Evolutionary conservation across 1,284 basidiomycete genomes (phyloP), one percentile per base, ranked within the genome.

Genomic region (Tausonia pullulans): DNA sequence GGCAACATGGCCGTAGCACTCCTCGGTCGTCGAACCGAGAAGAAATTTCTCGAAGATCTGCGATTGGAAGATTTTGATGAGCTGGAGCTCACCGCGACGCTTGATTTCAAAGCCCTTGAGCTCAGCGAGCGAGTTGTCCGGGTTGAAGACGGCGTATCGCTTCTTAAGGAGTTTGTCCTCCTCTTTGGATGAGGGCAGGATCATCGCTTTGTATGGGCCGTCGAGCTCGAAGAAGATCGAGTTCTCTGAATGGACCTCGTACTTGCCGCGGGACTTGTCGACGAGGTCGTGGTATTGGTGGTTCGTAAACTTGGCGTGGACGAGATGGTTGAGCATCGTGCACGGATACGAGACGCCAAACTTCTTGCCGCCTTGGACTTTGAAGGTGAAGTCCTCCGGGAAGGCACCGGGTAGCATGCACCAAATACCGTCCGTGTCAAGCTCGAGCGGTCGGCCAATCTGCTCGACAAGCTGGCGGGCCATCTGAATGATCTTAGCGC

Each of bases 151-250:
- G 4, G 96, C 96, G 71, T 98, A 99, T 58, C 96, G 89, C 76
- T 99, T 99, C 81, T 99, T 99, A 72, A 99, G 79, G 68, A 99
- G 76, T 74, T 98, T 99, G 77, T 98, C 96, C 76, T 99, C 96
- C 77, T 99, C 96, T 73, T 99, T 99, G 3, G 95, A 98, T 6
- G 93, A 96, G 2, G 96, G 96, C 43, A 99, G 82, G 71, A 98
- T 98, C 96, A 99, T 99, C 6, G 96, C 96, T 70, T 86, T 90
- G 79, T 98, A 98, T 0, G 96, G 96, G 1, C 96, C 96, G 72
- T 99, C 96, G 64, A 99, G 82, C 76, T 99, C 96, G 79, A 99
- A 98, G 80, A 98, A 99, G 77, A 99, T 99, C n/a, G 92, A 96
- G 78, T 99, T 98, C 76, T 98, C 96, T 76, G 87, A 91, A 70